Evolutionary conservation across 2,329 filamentous ascomycete genomes (phyloP).

Genomic region (Claviceps capensis): DNA sequence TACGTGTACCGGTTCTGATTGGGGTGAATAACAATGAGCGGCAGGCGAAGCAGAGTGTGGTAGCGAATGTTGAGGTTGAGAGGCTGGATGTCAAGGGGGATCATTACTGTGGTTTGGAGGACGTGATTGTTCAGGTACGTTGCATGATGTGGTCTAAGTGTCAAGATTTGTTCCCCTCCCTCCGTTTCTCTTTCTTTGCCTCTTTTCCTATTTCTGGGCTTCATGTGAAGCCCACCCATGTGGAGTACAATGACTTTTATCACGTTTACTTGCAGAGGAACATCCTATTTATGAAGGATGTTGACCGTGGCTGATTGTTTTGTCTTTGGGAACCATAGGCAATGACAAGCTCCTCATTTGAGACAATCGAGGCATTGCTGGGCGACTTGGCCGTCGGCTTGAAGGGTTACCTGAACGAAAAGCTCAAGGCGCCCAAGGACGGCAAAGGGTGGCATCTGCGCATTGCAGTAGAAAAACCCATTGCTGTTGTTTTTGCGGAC

Average conservation of each 20-base stretch:
- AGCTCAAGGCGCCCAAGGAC: slow-evolving; percentile 5
- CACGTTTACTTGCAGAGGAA: not conserved
- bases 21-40: slow-evolving; percentile 64
- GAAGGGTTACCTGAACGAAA: slow-evolving; percentile 26
- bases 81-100: slow-evolving; percentile 32
- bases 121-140: slow-evolving; percentile 46
- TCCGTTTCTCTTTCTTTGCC: no score
- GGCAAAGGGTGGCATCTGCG: slow-evolving; percentile 35
- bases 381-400: slow-evolving; percentile 32
- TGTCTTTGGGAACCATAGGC: slow-evolving; percentile 20
- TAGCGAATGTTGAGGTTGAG: slow-evolving; percentile 50
- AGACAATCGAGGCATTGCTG: slow-evolving; percentile 50
- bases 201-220: not conserved
- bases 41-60: slow-evolving; percentile 48
- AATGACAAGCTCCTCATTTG: slow-evolving; percentile 42
- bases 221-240: not conserved
- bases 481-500: slow-evolving; percentile 59
- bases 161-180: no score
- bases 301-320: not conserved
- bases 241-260: not conserved
- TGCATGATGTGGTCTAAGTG: no score
- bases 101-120: slow-evolving; percentile 41
- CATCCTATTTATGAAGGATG: not conserved
- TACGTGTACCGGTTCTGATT: slow-evolving; percentile 54
- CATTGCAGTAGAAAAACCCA: slow-evolving; percentile 56